These are phyloP conservation scores for Rhodotorula toruloides DNA, from an alignment of 768 basidiomycete species.

Conservation along the genomic window DNA sequence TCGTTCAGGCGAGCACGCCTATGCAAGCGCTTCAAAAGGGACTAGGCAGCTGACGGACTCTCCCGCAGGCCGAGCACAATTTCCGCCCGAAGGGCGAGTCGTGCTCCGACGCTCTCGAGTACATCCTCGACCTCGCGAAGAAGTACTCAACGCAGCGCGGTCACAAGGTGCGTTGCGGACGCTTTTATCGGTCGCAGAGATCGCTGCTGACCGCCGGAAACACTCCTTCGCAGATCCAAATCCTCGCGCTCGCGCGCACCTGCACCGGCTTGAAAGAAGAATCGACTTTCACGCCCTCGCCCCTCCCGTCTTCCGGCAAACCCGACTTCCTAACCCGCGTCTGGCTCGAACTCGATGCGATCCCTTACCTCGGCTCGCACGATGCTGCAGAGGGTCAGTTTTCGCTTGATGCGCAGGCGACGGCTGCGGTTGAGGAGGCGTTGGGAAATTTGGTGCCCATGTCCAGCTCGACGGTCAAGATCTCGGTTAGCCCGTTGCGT, in stretches of 20 bases:
- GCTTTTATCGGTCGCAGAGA: no score
- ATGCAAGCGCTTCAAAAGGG: neutral
- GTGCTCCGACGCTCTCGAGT: neutral
- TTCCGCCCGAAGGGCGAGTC: neutral
- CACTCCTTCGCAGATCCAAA: conserved; percentile 8
- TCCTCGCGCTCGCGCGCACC: conserved; percentile 3
- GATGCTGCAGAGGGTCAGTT: conserved; percentile 2
- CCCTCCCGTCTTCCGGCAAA: neutral
- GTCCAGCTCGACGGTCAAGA: conserved; percentile 17
- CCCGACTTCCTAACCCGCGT: conserved; percentile 14
- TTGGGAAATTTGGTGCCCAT: conserved; percentile 4
- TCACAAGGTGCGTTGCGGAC: conserved; percentile 4
- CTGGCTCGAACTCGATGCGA: conserved; percentile 31
- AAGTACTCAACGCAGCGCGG: conserved; percentile 5
- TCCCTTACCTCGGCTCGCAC: conserved; percentile 12
- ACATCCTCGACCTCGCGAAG: conserved; percentile 8
- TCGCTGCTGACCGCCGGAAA: neutral
- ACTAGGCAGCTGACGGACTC: neutral
- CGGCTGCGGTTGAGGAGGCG: conserved; percentile 20
- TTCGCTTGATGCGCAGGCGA: conserved; percentile 21
- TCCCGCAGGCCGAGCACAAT: conserved; percentile 6
- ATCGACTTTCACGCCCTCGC: neutral
- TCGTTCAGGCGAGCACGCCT: neutral
- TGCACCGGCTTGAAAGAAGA: conserved; percentile 1
- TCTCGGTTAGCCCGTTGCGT: conserved; percentile 1